These are phyloP conservation scores for Phycomyces nitens DNA, from an alignment of 192 early-diverging fungal species.

Conservation along the genomic window DNA sequence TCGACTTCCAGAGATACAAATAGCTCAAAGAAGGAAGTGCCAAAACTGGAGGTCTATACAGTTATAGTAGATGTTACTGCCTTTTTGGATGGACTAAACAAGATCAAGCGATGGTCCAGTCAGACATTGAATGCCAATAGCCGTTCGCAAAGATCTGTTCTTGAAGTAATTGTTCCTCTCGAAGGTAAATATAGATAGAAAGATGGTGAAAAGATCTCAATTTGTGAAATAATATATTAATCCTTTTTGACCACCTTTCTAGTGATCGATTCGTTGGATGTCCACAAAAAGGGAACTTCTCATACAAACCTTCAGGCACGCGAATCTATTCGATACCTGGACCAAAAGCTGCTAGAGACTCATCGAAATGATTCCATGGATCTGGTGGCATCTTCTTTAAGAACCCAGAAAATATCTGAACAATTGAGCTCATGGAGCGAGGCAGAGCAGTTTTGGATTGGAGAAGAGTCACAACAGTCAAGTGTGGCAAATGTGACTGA, in stretches of 20 bases:
- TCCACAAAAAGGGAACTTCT: slow-evolving; percentile 49
- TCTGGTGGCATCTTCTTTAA: slow-evolving; percentile 33
- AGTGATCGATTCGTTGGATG: slow-evolving; percentile 52
- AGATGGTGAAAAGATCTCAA: not conserved
- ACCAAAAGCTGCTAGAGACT: slow-evolving; percentile 24
- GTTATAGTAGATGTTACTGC: slow-evolving; percentile 47
- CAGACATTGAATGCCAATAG: slow-evolving; percentile 27
- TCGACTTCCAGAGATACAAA: not conserved
- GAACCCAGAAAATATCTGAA: slow-evolving; percentile 47
- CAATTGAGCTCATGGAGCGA: slow-evolving; percentile 45
- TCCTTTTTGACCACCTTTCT: not conserved
- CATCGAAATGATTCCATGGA: not conserved
- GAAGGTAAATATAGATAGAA: slow-evolving; percentile 35
- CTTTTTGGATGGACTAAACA: slow-evolving; percentile 42
- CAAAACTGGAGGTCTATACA: slow-evolving; percentile 13
- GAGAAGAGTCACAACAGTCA: slow-evolving; percentile 18
- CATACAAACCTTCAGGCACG: slow-evolving; percentile 46
- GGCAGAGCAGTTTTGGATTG: slow-evolving; percentile 36
- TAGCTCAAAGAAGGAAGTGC: not conserved
- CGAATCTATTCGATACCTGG: slow-evolving; percentile 56
- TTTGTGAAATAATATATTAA: not conserved
- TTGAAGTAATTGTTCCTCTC: slow-evolving; percentile 50
- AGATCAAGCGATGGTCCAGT: slow-evolving; percentile 44
- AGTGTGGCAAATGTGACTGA: not conserved
- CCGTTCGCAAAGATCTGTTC: slow-evolving; percentile 16